phyloP scores from a whole-genome alignment of 108 stramenopile genomes.

The Stephanodiscus triporus region DNA sequence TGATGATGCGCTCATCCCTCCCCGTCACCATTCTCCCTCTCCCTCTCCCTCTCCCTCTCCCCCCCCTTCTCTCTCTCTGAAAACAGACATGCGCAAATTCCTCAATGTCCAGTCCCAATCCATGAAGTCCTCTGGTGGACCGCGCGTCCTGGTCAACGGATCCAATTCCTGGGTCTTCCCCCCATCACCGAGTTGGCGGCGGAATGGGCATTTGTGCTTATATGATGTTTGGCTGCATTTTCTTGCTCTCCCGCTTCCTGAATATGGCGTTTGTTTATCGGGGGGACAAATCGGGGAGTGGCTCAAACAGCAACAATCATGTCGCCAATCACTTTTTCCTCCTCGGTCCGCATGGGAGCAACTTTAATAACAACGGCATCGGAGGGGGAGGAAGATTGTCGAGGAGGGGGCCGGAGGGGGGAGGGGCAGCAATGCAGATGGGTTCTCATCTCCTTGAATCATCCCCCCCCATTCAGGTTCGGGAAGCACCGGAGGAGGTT shows the following conservation, averaged over 20 bases:
- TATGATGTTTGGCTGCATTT: conserved; percentile 50
- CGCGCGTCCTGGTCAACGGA: conserved; percentile 44
- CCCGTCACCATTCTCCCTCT: not conserved
- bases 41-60: not conserved
- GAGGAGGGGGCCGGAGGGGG: not conserved
- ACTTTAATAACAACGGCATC: not conserved
- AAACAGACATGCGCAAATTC: conserved; percentile 32
- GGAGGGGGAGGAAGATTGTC: not conserved
- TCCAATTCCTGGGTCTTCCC: conserved; percentile 18
- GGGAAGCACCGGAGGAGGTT: conserved; percentile 72
- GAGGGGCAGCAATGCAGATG: too few species aligned
- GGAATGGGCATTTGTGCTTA: conserved; percentile 29
- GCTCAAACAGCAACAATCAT: too few species aligned
- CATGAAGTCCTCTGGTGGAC: conserved; percentile 17
- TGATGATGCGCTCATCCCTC: not conserved
- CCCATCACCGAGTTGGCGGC: conserved; percentile 6
- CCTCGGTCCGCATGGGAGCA: not conserved
- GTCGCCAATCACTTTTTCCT: not conserved
- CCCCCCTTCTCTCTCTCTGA: not conserved
- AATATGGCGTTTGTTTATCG: conserved; percentile 1
- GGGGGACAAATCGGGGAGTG: conserved; percentile 3
- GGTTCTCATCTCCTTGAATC: too few species aligned
- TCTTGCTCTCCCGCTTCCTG: conserved; percentile 35
- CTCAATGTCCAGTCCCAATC: conserved; percentile 13
- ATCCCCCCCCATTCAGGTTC: conserved; percentile 19